These are phyloP conservation scores for Brassica napus DNA, from an alignment of 345 rosid genomes.

Conservation along the genomic window Da-Ae NC_063440.1:13771001-13771500, in stretches of 20 bases:
- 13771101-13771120: slow-evolving; percentile 18
- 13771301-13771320: slow-evolving; percentile 12
- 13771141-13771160: neutral
- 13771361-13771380: neutral
- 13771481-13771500: slow-evolving; percentile 22
- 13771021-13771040: too few species aligned
- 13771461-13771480: slow-evolving; percentile 3
- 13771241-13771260: slow-evolving; percentile 1
- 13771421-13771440: neutral
- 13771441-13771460: slow-evolving; percentile 14
- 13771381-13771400: neutral
- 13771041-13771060: too few species aligned
- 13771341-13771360: slow-evolving; percentile 14
- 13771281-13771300: neutral
- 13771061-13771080: too few species aligned
- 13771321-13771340: neutral
- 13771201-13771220: slow-evolving; percentile 19
- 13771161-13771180: slow-evolving; percentile 27
- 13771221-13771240: slow-evolving; percentile 16
- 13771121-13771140: slow-evolving; percentile 29
- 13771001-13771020: too few species aligned
- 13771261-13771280: slow-evolving; percentile 2
- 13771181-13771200: slow-evolving; percentile 22
- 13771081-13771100: slow-evolving; percentile 5
- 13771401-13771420: slow-evolving; percentile 5